Evolutionary conservation across 2,329 filamentous ascomycete genomes (phyloP), one percentile per base, ranked within the genome.

Genomic region (Periconia sp.): DNA sequence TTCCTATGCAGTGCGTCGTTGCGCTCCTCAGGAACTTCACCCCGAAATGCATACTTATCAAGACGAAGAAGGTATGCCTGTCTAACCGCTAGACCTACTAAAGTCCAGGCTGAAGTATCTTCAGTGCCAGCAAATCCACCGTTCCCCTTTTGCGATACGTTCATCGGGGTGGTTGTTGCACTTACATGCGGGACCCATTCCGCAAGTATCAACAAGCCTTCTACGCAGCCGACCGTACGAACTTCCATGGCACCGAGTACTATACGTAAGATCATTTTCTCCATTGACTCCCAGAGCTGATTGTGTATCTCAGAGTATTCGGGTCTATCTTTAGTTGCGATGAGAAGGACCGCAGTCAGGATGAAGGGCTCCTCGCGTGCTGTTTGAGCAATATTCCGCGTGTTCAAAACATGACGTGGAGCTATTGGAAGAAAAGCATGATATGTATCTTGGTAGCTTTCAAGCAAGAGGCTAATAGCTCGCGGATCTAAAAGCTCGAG

Each of bases 171-270:
- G 11, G 22, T 19, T 22, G 21, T 43, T 34, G 18, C n/a, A n/a
- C n/a, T n/a, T n/a, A n/a, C 40, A 40, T 28, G 44, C 16, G 22
- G 40, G 29, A 43, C 40, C 44, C 44, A 48, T 44, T 43, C 44
- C 2, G 40, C 44, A 3, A 48, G 40, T 16, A 48, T 10, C 4
- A 48, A 23, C 2, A 48, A 24, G 5, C 44, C 44, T 24, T 48
- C 44, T 7, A 48, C 44, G 15, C 44, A 48, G 15, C 44, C 44
- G 3, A 48, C 44, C 17, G 31, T 43, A 9, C 44, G 34, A 11
- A 37, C 35, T 13, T 36, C 36, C n/a, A 16, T 15, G 15, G 29
- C 15, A n/a, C 44, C 44, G 11, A 48, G 34, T 12, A 48, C 29
- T 4, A 48, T 34, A 13, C 37, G 21, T 6, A 48, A 28, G 10